A percentile compares a stretch with the other conserved stretches of the same genome.
phyloP scores from a whole-genome alignment of 2,329 filamentous ascomycete species.

The Ascochyta rabiei region DNA sequence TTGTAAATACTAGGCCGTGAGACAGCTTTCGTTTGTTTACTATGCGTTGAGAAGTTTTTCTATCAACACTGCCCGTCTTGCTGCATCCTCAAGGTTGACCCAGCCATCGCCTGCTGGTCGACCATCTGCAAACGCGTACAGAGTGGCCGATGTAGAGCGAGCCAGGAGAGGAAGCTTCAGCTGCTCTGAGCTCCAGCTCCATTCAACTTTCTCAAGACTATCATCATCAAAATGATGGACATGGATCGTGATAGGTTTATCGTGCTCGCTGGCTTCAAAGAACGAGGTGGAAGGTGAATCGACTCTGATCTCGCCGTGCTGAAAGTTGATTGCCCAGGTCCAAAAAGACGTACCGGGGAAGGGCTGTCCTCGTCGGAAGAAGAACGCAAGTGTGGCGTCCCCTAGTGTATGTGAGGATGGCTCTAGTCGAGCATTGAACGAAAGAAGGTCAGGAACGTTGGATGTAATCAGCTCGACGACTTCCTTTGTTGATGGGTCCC shows the following conservation, averaged over 20 bases:
- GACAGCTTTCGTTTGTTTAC: too few species aligned
- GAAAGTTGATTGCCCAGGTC: slow-evolving; percentile 23
- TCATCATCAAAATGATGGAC: slow-evolving; percentile 59
- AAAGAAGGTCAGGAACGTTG: slow-evolving; percentile 55
- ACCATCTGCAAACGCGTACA: slow-evolving; percentile 34
- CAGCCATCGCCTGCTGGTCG: slow-evolving; percentile 29
- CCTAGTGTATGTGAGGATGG: slow-evolving; percentile 5
- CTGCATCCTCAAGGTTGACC: slow-evolving; percentile 36
- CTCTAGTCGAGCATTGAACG: slow-evolving; percentile 43
- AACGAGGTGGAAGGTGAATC: slow-evolving; percentile 10
- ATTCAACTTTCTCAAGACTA: slow-evolving; percentile 53
- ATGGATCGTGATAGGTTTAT: slow-evolving; percentile 52
- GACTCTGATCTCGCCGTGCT: slow-evolving; percentile 25
- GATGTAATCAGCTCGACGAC: slow-evolving; percentile 28
- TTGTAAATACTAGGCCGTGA: too few species aligned
- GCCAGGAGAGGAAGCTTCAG: slow-evolving; percentile 28
- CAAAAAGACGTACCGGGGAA: slow-evolving; percentile 24
- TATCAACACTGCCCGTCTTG: slow-evolving; percentile 24
- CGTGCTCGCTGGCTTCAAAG: slow-evolving; percentile 25
- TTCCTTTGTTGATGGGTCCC: slow-evolving; percentile 3
- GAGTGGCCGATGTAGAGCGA: slow-evolving; percentile 24
- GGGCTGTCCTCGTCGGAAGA: slow-evolving; percentile 24
- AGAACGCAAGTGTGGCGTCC: slow-evolving; percentile 17
- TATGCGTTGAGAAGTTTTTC: slow-evolving; percentile 3
- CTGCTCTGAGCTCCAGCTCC: slow-evolving; percentile 50